Base-by-base conservation (phyloP, 2,329 filamentous ascomycete genomes). In the Xylogone sp. region DNA sequence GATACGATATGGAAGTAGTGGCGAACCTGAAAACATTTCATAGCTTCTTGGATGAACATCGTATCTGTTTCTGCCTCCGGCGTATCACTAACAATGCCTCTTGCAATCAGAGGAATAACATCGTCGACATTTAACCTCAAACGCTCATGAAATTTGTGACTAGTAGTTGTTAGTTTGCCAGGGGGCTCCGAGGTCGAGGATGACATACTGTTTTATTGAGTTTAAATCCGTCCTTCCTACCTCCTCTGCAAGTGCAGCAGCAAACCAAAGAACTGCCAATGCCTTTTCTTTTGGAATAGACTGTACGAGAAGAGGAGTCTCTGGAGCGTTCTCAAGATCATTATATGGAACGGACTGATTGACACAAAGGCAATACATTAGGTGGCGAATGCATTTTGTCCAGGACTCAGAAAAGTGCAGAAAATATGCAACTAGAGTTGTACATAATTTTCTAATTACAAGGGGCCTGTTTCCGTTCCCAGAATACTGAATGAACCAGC, bases 371-470 rank as follows among this genome's bases (percentile, higher is more conserved):
- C 81, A 87, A 50, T 78, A 72, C 39, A 83, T 62, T n/a, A 90
- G 69, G 61, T 87, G 84, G 34, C 75, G 76, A 29, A 90, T 67
- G 55, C 84, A 88, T 47, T 71, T 71, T n/a, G 75, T 72, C 87
- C 88, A 93, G 5, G 79, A 72, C 10, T 76, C 71, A 10, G 87
- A 81, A 55, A 88, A 87, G 52, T 86, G 86, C 27, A 89, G 75
- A 62, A 88, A 91, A 63, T 86, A 90, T 19, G 86, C 86, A 16
- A 87, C 85, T 6, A 93, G 71, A 6, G 87, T 87, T n/a, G 87
- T 86, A 57, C 86, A 88, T 21, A 93, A 75, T 69, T 94, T 94
- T 59, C 83, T 82, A 19, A 82, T 75, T 6, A 90, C 86, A 49
- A 90, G 74, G 3, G 77, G 71, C 2, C 79, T 78, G 4, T 77